Base-by-base conservation (phyloP, 1,284 basidiomycete species). In the Apiotrichum siamense region DNA sequence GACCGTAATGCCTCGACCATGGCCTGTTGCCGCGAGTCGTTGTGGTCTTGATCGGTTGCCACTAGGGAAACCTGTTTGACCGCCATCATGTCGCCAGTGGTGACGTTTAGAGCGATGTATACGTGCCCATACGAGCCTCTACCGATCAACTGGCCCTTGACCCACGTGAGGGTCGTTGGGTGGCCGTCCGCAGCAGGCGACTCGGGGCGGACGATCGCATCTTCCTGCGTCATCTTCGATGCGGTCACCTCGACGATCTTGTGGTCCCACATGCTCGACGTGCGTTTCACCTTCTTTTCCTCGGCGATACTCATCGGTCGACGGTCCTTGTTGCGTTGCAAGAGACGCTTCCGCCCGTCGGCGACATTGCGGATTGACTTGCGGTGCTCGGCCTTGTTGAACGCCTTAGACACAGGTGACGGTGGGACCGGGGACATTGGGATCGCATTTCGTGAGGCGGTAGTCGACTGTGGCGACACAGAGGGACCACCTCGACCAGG, bases 11-110 rank as follows among this genome's bases (percentile, higher is more conserved):
- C 92, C 57, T 93, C 86, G 47, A 99, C 88, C 54, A 94, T 85
- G 33, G 81, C 82, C 48, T 83, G 78, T 66, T 97, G 93, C 15
- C 92, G 81, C 23, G 81, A 79, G 67, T 97, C 92, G 62, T 84
- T 85, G 67, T 86, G 87, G 75, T 98, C 94, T 62, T 85, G 87
- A 13, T 85, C 83, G 1, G 91, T 94, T 44, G 84, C 83, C 1
- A 94, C 93, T 52, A 94, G 80, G 73, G 97, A 94, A 44, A 99
- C 96, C 75, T 99, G 96, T 75, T 99, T 99, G 61, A 99, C 96
- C 7, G 96, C 96, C 63, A 98, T 93, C 88, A 97, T 94, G 74
- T 98, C 94, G 50, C 94, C 94, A 0, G 93, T 97, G 1, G 90
- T 94, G n/a, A 88, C 90, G 71, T 98, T 98, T 57, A 98, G 78